Percentiles rank a stretch among this genome's conserved stretches.
phyloP scores from a whole-genome alignment of 805 yeast species.

The Candida sanyiensis region DNA sequence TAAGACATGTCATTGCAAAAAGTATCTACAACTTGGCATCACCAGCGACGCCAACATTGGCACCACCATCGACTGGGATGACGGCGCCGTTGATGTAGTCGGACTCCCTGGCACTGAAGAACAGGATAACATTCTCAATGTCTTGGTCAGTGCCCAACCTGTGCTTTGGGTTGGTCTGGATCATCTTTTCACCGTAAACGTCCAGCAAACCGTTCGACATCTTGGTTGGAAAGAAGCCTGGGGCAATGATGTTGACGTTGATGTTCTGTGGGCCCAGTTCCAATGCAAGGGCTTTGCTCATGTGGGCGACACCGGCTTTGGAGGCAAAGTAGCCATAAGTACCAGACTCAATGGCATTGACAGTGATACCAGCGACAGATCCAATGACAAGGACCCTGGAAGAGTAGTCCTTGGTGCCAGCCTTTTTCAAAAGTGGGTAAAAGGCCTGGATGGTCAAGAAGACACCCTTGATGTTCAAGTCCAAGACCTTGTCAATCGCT shows the following conservation, averaged over 20 bases:
- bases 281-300: slow-evolving; percentile 56
- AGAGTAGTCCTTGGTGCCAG: slow-evolving; percentile 52
- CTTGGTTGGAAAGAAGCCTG: slow-evolving; percentile 73
- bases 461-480: slow-evolving; percentile 62
- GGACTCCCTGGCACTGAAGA: slow-evolving; percentile 50
- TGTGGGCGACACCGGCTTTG: slow-evolving; percentile 68
- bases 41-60: slow-evolving; percentile 35
- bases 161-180: slow-evolving; percentile 49
- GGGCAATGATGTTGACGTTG: slow-evolving; percentile 66
- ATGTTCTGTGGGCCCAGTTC: slow-evolving; percentile 63
- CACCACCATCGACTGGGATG: slow-evolving; percentile 69
- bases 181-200: slow-evolving; percentile 39
- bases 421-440: slow-evolving; percentile 47
- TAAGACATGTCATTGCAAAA: too few species aligned
- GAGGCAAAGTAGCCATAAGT: slow-evolving; percentile 70
- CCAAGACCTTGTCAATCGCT: slow-evolving; percentile 58
- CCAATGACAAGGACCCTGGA: slow-evolving; percentile 61
- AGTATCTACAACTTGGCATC: slow-evolving; percentile 1
- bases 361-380: slow-evolving; percentile 52
- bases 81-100: slow-evolving; percentile 63
- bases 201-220: slow-evolving; percentile 64
- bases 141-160: slow-evolving; percentile 61
- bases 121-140: slow-evolving; percentile 48
- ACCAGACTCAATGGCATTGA: slow-evolving; percentile 29
- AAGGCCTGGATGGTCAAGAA: slow-evolving; percentile 60